Percentiles rank a stretch among this genome's conserved stretches.
Conservation (phyloP, 1,139 yeast genomes). For the Diutina scorzettiae region DNA sequence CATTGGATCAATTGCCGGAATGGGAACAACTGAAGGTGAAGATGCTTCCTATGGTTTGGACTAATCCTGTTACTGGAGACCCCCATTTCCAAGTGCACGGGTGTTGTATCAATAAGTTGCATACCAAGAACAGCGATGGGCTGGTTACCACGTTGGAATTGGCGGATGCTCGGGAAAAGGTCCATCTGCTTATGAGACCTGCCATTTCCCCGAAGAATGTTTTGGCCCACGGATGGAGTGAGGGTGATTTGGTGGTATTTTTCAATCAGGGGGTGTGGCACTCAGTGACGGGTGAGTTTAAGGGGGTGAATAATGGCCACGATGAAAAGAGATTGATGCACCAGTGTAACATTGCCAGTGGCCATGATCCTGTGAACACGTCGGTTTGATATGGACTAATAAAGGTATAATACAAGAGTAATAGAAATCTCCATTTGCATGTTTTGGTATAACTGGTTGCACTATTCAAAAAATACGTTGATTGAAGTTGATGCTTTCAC, state of each 20-base stretch:
- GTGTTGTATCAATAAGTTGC: constrained; percentile 62
- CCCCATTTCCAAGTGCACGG: constrained; percentile 82
- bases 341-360: constrained; percentile 85
- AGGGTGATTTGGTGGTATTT: constrained; percentile 77
- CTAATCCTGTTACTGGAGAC: constrained; percentile 75
- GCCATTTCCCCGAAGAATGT: constrained; percentile 66
- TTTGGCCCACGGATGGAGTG: constrained; percentile 71
- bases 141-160: constrained; percentile 37
- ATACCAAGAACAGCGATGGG: constrained; percentile 46
- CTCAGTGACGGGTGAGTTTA: constrained; percentile 79
- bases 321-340: constrained; percentile 81
- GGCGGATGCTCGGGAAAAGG: constrained; percentile 59
- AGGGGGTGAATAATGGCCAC: constrained; percentile 34
- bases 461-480: no score
- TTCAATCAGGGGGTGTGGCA: constrained; percentile 86
- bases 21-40: constrained; percentile 75
- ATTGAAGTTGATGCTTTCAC: no score
- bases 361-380: constrained; percentile 41
- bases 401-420: no score
- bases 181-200: constrained; percentile 68
- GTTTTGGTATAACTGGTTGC: no score
- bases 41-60: constrained; percentile 78
- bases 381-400: no score
- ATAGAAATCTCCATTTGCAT: no score
- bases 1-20: constrained; percentile 56